Base-by-base conservation (phyloP, 139 green algal species). In the Chlorella sp. region DNA sequence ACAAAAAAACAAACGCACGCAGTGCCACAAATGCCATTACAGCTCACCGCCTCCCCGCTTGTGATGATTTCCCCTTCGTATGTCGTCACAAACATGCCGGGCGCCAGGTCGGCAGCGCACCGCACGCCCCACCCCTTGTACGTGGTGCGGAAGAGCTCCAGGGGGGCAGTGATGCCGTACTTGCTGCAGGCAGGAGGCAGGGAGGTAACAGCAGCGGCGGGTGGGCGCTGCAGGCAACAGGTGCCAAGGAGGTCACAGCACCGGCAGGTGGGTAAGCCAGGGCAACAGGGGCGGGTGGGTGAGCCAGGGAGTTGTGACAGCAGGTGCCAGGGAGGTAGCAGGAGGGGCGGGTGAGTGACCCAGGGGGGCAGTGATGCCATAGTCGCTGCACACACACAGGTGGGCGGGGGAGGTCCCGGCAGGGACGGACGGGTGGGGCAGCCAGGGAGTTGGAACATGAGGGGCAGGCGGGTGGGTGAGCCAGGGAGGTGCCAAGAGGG, bases 81-180 rank as follows among this genome's bases (percentile, higher is more conserved):
- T 12, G 81, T 75, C 81, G 89, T 93, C 37, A 97, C 80, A 69
- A 97, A 95, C 24, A 84, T 69, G 73, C 95, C 95, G 1, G 83
- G 81, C 0, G 79, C 75, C 42, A 97, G 90, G 81, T 85, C 48
- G 57, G 85, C 81, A 4, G 87, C 28, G 89, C 93, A 96, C 77
- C 95, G 94, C 89, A 97, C 88, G 1, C 95, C 95, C 93, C 93
- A 97, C 0, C 95, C 95, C 36, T 92, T 88, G 66, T 42, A 40
- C 32, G 3, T 93, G 3, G 36, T 96, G 71, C 92, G 92, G 90
- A 96, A 97, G 48, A 97, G 87, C 92, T 97, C 94, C 71, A 97
- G 92, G 0, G 94, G 94, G 86, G 94, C 86, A 4, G 32, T 24
- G 71, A 97, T 81, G 78, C 95, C 94, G 0, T 79, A 16, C 26